Evolutionary conservation across 345 rosid genomes (phyloP), one percentile per base, ranked within the genome.

Genomic region (Fremontodendron californicum): DNA sequence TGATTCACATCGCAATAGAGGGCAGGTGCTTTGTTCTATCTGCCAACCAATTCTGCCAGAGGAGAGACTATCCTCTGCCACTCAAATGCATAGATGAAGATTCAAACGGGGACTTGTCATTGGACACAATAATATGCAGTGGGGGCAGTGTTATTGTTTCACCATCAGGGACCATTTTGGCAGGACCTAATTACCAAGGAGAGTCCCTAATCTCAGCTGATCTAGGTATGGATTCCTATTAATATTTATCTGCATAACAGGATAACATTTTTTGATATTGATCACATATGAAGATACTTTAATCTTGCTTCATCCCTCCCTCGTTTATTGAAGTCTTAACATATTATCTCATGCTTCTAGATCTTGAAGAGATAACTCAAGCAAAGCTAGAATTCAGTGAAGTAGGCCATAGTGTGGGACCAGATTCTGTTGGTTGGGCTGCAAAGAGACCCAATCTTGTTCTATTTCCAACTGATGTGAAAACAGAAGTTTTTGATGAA

Each of bases 71-170:
- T 19, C 55, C 74, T 9, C 57, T 31, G 13, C 55, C 58, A 3
- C 40, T 19, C 3, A 49, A 70, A 29, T 48, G 55, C 39, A 48
- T 70, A 39, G 48, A 65, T 35, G 18, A 16, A n/a, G 70, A 39
- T 37, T 65, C 70, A n/a, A 65, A 65, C 11, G 29, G 29, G 19
- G 74, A 46, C 39, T 4, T 16, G n/a, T 61, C 66, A 46, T 19
- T 9, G 74, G 57, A 70, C 74, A 16, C 29, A 71, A 71, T 35
- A 71, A 37, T 71, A n/a, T 71, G 75, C 39, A 19, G 9, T 11
- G 75, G 75, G 25, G 75, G 75, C 43, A 71, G 75, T 33, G 75
- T 71, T 19, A 51, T 71, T 49, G 37, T 71, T 29, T 71, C 75
- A 19, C 75, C 75, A 19, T 71, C 75, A 18, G 75, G 75, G 3